phyloP scores from a whole-genome alignment of 768 basidiomycete genomes.

The Rhodotorula graminis region DNA sequence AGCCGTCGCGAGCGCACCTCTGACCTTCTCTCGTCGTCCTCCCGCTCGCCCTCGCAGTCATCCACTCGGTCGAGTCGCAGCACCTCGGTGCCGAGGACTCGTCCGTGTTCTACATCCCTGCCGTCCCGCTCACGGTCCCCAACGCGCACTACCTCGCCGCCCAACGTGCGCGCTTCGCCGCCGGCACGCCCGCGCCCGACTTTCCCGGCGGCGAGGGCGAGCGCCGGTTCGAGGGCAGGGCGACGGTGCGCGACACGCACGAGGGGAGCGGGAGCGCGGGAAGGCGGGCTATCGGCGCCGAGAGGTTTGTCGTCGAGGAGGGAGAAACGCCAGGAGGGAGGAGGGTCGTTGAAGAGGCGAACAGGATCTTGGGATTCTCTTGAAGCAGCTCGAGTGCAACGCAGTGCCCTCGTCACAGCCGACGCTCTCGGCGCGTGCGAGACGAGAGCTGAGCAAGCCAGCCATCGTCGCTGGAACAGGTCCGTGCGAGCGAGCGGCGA shows the following conservation, averaged over 20 bases:
- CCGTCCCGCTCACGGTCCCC: slow-evolving; percentile 22
- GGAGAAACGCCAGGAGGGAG: slow-evolving; percentile 10
- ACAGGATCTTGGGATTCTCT: slow-evolving; percentile 7
- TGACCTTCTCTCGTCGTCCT: neutral
- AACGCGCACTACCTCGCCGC: slow-evolving; percentile 19
- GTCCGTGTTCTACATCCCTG: slow-evolving; percentile 42
- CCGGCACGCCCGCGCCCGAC: slow-evolving; percentile 12
- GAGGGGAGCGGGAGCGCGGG: neutral
- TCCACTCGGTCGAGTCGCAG: slow-evolving; percentile 40
- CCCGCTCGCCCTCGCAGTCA: neutral
- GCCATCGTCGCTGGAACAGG: no score
- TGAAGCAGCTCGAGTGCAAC: neutral
- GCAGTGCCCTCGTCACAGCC: no score
- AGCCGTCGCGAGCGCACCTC: no score
- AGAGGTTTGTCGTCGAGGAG: neutral
- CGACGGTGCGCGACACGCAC: slow-evolving; percentile 3
- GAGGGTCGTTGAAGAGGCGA: slow-evolving; percentile 20
- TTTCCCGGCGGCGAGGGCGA: slow-evolving; percentile 35
- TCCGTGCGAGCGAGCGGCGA: no score
- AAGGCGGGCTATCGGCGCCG: slow-evolving; percentile 16
- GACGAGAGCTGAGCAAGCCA: no score
- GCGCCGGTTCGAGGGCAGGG: slow-evolving; percentile 9
- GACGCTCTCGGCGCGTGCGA: no score
- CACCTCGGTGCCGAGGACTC: slow-evolving; percentile 40
- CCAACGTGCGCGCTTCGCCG: slow-evolving; percentile 13